Evolutionary conservation across 2,329 filamentous ascomycete genomes (phyloP), one percentile per base, ranked within the genome.

Genomic region (Orbilia oligospora): DNA sequence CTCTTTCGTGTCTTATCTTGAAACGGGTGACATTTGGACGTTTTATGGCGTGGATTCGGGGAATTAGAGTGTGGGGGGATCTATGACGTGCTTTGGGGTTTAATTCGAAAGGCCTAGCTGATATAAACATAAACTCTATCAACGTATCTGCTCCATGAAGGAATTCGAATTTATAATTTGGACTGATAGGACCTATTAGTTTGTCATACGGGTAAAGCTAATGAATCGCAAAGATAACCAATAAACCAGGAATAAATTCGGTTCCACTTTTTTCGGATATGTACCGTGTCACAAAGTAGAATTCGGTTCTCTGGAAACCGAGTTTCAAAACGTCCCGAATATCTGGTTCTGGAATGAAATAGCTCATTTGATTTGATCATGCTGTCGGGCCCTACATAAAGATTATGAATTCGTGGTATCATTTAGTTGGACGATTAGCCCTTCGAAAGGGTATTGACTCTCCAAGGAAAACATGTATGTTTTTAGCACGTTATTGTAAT

Each of bases 311-410:
- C 33, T 71, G 27, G 36, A 30, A 64, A 49, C 44, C 30, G 55
- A 49, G 41, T 46, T 64, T 20, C 65, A 18, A 41, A 64, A 5
- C 46, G 33, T 55, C 20, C 41, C 33, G 63, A 30, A 67, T 16
- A 44, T 51, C 51, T 22, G 51, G 30, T 12, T 18, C 27, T 12
- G 55, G 48, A 20, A 16, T 20, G 5, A 27, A 61, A 44, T 3
- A 44, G 66, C 51, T 71, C 73, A 71, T 38, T 71, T 77, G 73
- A 77, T 71, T 16, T 53, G 67, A 51, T 77, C 73, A 77, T 77
- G 36, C 36, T 61, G 49, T 20, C 22, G 51, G 44, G 64, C 24
- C 27, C 16, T 44, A 20, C 9, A 30, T 48, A 20, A 18, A n/a
- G 63, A 3, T 14, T 58, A 58, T 30, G 30, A 49, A 33, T 66